Conservation (phyloP, 2,329 filamentous ascomycete genomes). For the Tolypocladium guangdongense region DNA sequence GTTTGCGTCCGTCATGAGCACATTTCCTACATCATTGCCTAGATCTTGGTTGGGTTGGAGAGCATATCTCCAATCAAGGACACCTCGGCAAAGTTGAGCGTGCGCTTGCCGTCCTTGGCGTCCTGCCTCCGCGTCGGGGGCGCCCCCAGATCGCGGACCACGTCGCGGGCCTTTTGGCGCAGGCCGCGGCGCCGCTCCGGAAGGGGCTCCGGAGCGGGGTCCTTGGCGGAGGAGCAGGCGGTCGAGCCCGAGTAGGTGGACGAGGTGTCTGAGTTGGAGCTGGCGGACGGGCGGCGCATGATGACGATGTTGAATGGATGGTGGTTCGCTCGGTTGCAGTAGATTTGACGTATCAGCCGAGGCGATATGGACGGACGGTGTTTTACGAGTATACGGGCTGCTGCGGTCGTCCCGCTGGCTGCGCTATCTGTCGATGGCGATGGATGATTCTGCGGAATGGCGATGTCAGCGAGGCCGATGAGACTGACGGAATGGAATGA, state of each 20-base stretch:
- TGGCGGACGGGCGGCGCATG: slow-evolving; percentile 14
- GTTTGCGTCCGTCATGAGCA: not conserved
- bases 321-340: not conserved
- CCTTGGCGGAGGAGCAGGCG: slow-evolving; percentile 18
- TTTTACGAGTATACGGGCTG: not conserved
- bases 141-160: slow-evolving; percentile 20
- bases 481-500: not conserved
- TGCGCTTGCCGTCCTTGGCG: slow-evolving; percentile 18
- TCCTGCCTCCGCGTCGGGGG: slow-evolving; percentile 21
- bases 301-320: not conserved
- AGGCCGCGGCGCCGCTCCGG: slow-evolving; percentile 12
- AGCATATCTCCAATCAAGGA: slow-evolving; percentile 14
- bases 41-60: slow-evolving; percentile 4
- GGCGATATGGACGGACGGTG: not conserved
- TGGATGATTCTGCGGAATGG: not conserved
- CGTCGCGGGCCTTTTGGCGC: slow-evolving; percentile 21
- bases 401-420: not conserved
- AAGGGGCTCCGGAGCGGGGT: slow-evolving; percentile 3
- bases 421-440: not conserved
- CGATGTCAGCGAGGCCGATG: not conserved
- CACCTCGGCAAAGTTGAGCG: slow-evolving; percentile 16
- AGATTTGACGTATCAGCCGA: not conserved
- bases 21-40: not conserved
- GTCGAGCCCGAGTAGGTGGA: slow-evolving; percentile 19
- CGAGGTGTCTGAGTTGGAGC: slow-evolving; percentile 19